Percentiles rank a stretch among this genome's conserved stretches.
Evolutionary conservation across 208 protist species (phyloP).

Genomic region (Acanthamoeba lenticulata): DNA sequence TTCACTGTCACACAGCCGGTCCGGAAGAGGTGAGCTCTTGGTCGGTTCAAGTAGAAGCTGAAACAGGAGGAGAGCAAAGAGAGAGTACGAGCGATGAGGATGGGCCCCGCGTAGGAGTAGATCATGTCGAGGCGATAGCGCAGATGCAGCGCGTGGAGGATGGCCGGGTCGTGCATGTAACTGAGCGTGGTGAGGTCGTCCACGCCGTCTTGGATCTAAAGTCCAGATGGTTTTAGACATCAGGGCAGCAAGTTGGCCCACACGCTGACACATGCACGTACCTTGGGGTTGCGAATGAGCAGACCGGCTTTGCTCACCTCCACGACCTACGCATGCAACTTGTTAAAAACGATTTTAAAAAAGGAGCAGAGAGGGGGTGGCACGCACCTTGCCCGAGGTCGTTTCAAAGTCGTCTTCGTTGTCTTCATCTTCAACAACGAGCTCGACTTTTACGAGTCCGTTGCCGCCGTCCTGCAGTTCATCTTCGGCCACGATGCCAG

Average conservation of each 20-base stretch:
- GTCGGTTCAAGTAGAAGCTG: no score
- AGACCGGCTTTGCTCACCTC: neutral
- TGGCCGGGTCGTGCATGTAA: constrained; percentile 85
- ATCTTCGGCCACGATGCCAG: constrained; percentile 10
- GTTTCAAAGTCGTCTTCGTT: constrained; percentile 21
- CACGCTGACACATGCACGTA: no score
- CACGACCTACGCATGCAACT: neutral
- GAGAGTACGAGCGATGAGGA: constrained; percentile 23
- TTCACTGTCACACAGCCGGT: constrained; percentile 84
- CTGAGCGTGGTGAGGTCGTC: constrained; percentile 84
- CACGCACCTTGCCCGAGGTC: constrained; percentile 36
- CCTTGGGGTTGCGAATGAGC: constrained; percentile 11
- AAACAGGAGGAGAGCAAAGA: no score
- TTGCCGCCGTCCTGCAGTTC: neutral
- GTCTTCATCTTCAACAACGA: neutral
- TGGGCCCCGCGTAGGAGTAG: constrained; percentile 62
- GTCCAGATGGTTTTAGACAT: no score
- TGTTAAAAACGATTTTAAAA: neutral
- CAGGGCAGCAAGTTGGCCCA: no score
- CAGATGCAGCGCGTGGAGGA: constrained; percentile 77
- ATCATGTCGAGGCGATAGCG: constrained; percentile 14
- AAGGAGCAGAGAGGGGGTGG: neutral
- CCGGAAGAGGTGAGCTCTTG: no score
- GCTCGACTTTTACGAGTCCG: neutral
- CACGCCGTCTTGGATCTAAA: constrained; percentile 74